These are phyloP conservation scores for Rhinocladiella similis DNA, from an alignment of 2,329 filamentous ascomycete species.

Conservation along the genomic window DNA sequence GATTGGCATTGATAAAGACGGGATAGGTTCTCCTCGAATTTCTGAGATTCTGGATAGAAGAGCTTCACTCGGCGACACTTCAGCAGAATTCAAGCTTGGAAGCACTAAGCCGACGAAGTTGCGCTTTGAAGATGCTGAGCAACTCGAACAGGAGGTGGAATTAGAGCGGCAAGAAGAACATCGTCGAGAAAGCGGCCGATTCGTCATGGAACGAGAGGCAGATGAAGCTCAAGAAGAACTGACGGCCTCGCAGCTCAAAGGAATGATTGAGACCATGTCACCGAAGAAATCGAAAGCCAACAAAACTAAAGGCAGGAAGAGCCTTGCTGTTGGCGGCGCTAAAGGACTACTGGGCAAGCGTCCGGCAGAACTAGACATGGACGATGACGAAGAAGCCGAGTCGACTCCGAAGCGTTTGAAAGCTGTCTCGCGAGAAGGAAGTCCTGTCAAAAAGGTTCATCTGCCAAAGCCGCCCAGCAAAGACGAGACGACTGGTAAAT, in stretches of 20 bases:
- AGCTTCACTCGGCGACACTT: slow-evolving; percentile 68
- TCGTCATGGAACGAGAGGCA: slow-evolving; percentile 55
- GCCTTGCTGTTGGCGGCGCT: slow-evolving; percentile 72
- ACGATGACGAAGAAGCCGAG: slow-evolving; percentile 60
- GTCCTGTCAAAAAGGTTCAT: slow-evolving; percentile 73
- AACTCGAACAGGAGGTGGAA: slow-evolving; percentile 64
- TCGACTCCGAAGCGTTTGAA: slow-evolving; percentile 65
- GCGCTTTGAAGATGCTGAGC: slow-evolving; percentile 65
- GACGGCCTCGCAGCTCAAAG: slow-evolving; percentile 66
- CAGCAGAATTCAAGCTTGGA: slow-evolving; percentile 63
- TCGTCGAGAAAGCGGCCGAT: slow-evolving; percentile 60
- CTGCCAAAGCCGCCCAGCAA: slow-evolving; percentile 69
- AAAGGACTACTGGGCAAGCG: slow-evolving; percentile 73
- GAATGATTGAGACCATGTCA: slow-evolving; percentile 76
- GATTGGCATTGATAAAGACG: slow-evolving; percentile 67
- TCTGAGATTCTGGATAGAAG: slow-evolving; percentile 70
- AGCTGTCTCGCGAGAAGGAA: slow-evolving; percentile 61
- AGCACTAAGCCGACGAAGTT: slow-evolving; percentile 47
- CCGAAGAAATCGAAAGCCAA: slow-evolving; percentile 62
- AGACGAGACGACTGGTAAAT: slow-evolving; percentile 64
- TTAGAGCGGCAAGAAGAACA: slow-evolving; percentile 62
- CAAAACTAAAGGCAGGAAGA: slow-evolving; percentile 67
- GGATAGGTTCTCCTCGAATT: slow-evolving; percentile 74
- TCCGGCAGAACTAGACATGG: slow-evolving; percentile 67
- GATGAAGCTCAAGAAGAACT: slow-evolving; percentile 58